Evolutionary conservation across 2,329 filamentous ascomycete genomes (phyloP).

Genomic region (Sphaerostilbella broomeana): DNA sequence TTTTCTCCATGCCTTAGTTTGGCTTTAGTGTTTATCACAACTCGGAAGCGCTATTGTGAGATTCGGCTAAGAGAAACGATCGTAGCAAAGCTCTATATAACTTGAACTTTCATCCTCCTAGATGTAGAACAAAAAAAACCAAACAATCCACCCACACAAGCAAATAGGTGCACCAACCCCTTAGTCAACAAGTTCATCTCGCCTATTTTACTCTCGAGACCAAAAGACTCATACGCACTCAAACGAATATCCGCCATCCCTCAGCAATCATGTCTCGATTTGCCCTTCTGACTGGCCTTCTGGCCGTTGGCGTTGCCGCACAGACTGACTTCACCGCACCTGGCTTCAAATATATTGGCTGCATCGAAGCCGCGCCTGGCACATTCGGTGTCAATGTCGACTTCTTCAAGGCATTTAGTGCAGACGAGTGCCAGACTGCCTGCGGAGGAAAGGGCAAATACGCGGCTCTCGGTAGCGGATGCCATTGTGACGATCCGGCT

Average conservation of each 20-base stretch:
- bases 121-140: background rate
- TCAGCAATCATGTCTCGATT: conserved; percentile 14
- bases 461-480: conserved; percentile 20
- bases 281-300: conserved; percentile 17
- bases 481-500: conserved; percentile 18
- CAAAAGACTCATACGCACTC: background rate
- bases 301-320: conserved; percentile 20
- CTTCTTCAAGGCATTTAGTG: conserved; percentile 15
- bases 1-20: background rate
- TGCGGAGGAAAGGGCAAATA: conserved; percentile 16
- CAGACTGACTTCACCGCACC: conserved; percentile 15
- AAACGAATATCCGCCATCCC: background rate
- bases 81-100: conserved; percentile 1
- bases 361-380: conserved; percentile 18
- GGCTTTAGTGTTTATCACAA: background rate
- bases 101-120: background rate
- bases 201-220: too few relatives aligned
- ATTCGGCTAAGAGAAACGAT: background rate
- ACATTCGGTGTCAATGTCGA: conserved; percentile 16
- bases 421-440: conserved; percentile 18
- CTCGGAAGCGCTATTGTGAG: background rate
- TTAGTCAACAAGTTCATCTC: too few relatives aligned
- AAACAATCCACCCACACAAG: background rate
- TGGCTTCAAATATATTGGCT: conserved; percentile 24
- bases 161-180: too few relatives aligned